Conservation (phyloP, 2,329 filamentous ascomycete species). For the Seiridium unicorne region DNA sequence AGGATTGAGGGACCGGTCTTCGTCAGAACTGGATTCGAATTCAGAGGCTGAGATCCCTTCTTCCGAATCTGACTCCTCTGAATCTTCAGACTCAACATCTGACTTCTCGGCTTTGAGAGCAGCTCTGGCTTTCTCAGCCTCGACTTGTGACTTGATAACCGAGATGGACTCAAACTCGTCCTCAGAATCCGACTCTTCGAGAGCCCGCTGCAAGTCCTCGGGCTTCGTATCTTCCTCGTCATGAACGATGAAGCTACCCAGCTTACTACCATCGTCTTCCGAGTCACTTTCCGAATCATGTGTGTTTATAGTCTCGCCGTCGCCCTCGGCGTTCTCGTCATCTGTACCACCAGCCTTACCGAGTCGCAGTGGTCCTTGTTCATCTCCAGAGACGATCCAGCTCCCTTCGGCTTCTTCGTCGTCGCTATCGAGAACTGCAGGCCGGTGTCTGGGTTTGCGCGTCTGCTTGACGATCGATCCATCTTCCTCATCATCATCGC, state of each 20-base stretch:
- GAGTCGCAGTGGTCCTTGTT: slow-evolving; percentile 60
- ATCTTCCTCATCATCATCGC: slow-evolving; percentile 58
- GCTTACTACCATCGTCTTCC: slow-evolving; percentile 43
- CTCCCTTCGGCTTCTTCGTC: slow-evolving; percentile 70
- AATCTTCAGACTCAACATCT: slow-evolving; percentile 16
- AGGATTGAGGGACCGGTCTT: slow-evolving; percentile 26
- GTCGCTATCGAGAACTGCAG: slow-evolving; percentile 64
- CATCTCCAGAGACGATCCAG: slow-evolving; percentile 73
- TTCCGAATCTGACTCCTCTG: slow-evolving; percentile 21
- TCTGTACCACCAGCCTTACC: slow-evolving; percentile 81
- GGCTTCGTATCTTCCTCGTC: slow-evolving; percentile 36
- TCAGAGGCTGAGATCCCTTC: slow-evolving; percentile 39
- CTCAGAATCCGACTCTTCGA: slow-evolving; percentile 26
- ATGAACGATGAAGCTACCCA: slow-evolving; percentile 55
- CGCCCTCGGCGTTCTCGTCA: slow-evolving; percentile 85
- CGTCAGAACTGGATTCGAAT: slow-evolving; percentile 37
- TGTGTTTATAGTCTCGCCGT: slow-evolving; percentile 73
- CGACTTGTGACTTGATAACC: slow-evolving; percentile 19
- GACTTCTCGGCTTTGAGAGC: slow-evolving; percentile 18
- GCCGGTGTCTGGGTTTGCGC: slow-evolving; percentile 46
- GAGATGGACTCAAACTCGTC: slow-evolving; percentile 26
- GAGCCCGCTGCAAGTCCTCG: slow-evolving; percentile 22
- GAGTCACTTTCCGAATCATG: slow-evolving; percentile 62
- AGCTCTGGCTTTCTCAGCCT: slow-evolving; percentile 14
- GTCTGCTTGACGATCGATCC: slow-evolving; percentile 14